Percentiles rank a stretch among this genome's conserved stretches.
These are phyloP conservation scores for Coffea humblotiana DNA, from an alignment of 305 asterid species.

Conservation along the genomic window DNA sequence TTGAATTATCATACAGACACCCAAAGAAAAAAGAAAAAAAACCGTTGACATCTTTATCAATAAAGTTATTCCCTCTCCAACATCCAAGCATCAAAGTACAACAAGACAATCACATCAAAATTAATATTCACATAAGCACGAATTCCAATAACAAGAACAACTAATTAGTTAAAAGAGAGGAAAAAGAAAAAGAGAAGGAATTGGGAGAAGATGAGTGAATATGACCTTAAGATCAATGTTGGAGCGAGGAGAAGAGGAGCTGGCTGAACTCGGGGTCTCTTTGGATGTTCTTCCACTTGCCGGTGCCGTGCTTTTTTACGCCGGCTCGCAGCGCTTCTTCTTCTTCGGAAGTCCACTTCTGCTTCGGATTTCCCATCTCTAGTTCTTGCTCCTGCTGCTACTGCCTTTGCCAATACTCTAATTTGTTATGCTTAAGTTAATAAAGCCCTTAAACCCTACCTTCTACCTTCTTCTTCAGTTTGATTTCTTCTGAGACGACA, in stretches of 20 bases:
- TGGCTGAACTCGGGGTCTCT: slow-evolving; percentile 80
- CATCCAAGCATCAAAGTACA: not conserved
- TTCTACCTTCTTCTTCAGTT: too few relatives aligned
- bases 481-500: too few relatives aligned
- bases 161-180: not conserved
- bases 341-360: slow-evolving; percentile 91
- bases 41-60: not conserved
- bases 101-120: not conserved
- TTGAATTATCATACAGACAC: not conserved
- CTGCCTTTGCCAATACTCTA: too few relatives aligned
- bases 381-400: too few relatives aligned
- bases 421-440: too few relatives aligned
- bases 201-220: not conserved
- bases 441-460: too few relatives aligned
- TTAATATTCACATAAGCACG: not conserved
- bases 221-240: slow-evolving; percentile 91
- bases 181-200: not conserved
- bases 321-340: slow-evolving; percentile 94
- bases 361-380: slow-evolving; percentile 88
- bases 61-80: not conserved
- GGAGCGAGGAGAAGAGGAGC: slow-evolving; percentile 77
- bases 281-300: slow-evolving; percentile 88
- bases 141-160: not conserved
- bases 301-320: slow-evolving; percentile 85
- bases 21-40: too few relatives aligned